Evolutionary conservation across 1,284 basidiomycete species (phyloP), one percentile per base, ranked within the genome.

Genomic region (Malassezia vespertilionis): DNA sequence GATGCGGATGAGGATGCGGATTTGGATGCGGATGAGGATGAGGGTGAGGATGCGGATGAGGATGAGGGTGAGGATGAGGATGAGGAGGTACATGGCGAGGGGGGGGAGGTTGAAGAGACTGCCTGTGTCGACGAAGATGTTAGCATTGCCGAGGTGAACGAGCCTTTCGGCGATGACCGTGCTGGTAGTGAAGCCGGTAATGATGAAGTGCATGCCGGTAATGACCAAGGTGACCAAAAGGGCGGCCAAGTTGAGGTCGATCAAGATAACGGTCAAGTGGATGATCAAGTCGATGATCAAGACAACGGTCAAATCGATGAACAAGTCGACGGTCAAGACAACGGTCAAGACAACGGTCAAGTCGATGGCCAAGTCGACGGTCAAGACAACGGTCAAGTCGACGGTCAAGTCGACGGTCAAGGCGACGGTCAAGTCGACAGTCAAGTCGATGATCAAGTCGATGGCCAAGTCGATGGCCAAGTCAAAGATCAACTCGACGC

Each of bases 341-440:
- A 39, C 8, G 43, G 30, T 2, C 12, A 45, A 20, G 40, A 9
- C 18, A 28, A 52, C 12, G 31, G 5, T 12, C 11, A n/a, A 12
- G 34, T 21, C 14, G 33, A 14, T 23, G 28, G 24, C 12, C 24
- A 48, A 20, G 45, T 14, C 6, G 31, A 44, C 12, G 15, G 3
- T 12, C 15, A 37, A 12, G 45, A n/a, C 33, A 39, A 40, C 8
- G 51, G n/a, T n/a, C n/a, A n/a, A n/a, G n/a, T n/a, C n/a, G n/a
- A n/a, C n/a, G n/a, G n/a, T n/a, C n/a, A n/a, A n/a, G n/a, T n/a
- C n/a, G n/a, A n/a, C n/a, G n/a, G n/a, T n/a, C n/a, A n/a, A n/a
- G n/a, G n/a, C n/a, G n/a, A n/a, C n/a, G n/a, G n/a, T n/a, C n/a
- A n/a, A n/a, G n/a, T n/a, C n/a, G n/a, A n/a, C n/a, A n/a, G n/a